A percentile compares a stretch with the other conserved stretches of the same genome.
These are phyloP conservation scores for Termitomyces sp. DNA, from an alignment of 768 basidiomycete species.

Conservation along the genomic window DNA sequence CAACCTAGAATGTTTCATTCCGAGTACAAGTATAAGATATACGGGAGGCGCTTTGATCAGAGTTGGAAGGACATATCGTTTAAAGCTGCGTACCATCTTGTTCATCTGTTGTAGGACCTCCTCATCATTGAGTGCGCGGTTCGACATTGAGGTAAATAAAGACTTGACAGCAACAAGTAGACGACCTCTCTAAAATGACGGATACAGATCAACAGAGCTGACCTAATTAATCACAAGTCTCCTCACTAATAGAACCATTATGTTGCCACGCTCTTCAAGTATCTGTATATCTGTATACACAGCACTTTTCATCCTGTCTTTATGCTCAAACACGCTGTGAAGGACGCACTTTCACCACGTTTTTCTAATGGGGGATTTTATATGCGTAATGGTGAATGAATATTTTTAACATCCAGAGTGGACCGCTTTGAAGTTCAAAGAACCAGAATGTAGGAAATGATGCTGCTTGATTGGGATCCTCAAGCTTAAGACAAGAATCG, in stretches of 20 bases:
- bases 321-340: background rate
- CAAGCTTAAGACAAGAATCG: too few species aligned
- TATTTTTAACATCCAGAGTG: background rate
- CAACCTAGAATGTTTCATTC: constrained; percentile 49
- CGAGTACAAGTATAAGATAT: background rate
- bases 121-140: constrained; percentile 84
- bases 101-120: constrained; percentile 97
- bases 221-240: background rate
- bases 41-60: background rate
- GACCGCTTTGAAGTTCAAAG: background rate
- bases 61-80: constrained; percentile 3
- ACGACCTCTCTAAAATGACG: background rate
- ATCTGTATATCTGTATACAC: background rate
- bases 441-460: background rate
- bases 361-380: background rate
- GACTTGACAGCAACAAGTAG: background rate
- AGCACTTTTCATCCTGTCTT: background rate
- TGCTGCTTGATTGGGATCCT: too few species aligned
- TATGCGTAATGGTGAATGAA: background rate
- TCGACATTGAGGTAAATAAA: constrained; percentile 43
- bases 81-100: constrained; percentile 76
- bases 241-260: background rate
- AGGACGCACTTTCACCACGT: background rate
- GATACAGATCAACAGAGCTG: background rate
- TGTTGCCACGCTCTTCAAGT: background rate